phyloP scores from a whole-genome alignment of 2,329 filamentous ascomycete species.

The Hypocrella siamensis region DNA sequence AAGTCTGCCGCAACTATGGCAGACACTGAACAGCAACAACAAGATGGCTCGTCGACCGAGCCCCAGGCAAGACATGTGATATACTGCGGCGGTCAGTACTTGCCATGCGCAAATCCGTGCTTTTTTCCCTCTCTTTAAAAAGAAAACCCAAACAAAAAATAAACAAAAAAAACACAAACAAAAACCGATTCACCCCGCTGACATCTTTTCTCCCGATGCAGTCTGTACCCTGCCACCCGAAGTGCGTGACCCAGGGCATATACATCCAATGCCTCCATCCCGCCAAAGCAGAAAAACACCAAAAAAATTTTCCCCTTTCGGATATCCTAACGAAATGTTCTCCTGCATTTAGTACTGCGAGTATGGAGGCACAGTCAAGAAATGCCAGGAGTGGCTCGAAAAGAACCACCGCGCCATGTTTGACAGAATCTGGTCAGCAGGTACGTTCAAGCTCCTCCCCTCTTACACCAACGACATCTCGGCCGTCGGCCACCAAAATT shows the following conservation, averaged over 20 bases:
- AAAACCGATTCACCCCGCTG: conserved; percentile 3
- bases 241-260: conserved; percentile 33
- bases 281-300: too few relatives aligned
- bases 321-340: not conserved
- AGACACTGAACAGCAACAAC: conserved; percentile 29
- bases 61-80: conserved; percentile 34
- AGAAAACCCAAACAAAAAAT: too few relatives aligned
- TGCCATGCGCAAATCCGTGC: conserved; percentile 7
- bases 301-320: too few relatives aligned
- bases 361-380: conserved; percentile 90
- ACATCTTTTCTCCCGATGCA: conserved; percentile 13
- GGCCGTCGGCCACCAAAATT: too few relatives aligned
- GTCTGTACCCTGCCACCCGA: conserved; percentile 52
- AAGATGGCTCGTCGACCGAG: conserved; percentile 27
- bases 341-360: conserved; percentile 67
- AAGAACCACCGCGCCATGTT: conserved; percentile 61
- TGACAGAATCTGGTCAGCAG: conserved; percentile 68
- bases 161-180: too few relatives aligned
- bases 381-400: conserved; percentile 92
- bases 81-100: conserved; percentile 42
- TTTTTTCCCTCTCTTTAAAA: too few relatives aligned
- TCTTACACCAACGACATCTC: not conserved
- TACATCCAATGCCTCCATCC: too few relatives aligned
- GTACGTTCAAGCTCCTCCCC: conserved; percentile 29
- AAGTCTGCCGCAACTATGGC: conserved; percentile 27